Conservation (phyloP, 1,284 basidiomycete species). For the Stygiomarasmius scandens region DNA sequence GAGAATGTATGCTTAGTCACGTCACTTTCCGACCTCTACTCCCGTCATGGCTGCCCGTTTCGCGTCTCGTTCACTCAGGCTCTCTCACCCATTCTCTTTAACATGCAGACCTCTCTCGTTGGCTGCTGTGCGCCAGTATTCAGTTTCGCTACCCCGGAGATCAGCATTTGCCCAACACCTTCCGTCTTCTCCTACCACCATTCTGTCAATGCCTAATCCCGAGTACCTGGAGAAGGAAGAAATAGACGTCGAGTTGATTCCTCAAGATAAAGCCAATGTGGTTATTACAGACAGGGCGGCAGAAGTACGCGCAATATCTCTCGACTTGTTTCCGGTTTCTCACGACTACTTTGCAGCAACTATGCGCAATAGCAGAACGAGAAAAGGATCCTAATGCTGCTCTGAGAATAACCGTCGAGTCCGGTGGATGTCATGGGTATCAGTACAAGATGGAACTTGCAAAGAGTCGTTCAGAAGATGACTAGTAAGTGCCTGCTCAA, state of each 20-base stretch:
- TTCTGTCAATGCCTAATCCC: slow-evolving; percentile 47
- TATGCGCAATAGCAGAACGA: slow-evolving; percentile 59
- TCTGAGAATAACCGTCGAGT: slow-evolving; percentile 80
- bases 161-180: slow-evolving; percentile 39
- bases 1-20: no score
- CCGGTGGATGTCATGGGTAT: slow-evolving; percentile 92
- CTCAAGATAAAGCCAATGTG: slow-evolving; percentile 48
- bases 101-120: background rate
- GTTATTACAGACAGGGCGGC: slow-evolving; percentile 72
- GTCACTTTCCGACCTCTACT: no score
- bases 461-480: slow-evolving; percentile 59
- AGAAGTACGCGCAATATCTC: slow-evolving; percentile 48
- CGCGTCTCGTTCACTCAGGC: background rate
- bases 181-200: slow-evolving; percentile 41
- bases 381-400: slow-evolving; percentile 64
- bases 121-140: slow-evolving; percentile 19
- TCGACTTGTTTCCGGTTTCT: slow-evolving; percentile 6
- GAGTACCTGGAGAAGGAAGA: slow-evolving; percentile 57
- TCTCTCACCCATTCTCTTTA: background rate
- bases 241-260: slow-evolving; percentile 54
- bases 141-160: slow-evolving; percentile 23
- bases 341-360: slow-evolving; percentile 52
- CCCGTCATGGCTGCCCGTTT: slow-evolving; percentile 12
- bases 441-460: slow-evolving; percentile 89
- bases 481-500: slow-evolving; percentile 67